These are phyloP conservation scores for Diaporthe longicolla DNA, from an alignment of 2,329 filamentous ascomycete species.

Conservation along the genomic window DNA sequence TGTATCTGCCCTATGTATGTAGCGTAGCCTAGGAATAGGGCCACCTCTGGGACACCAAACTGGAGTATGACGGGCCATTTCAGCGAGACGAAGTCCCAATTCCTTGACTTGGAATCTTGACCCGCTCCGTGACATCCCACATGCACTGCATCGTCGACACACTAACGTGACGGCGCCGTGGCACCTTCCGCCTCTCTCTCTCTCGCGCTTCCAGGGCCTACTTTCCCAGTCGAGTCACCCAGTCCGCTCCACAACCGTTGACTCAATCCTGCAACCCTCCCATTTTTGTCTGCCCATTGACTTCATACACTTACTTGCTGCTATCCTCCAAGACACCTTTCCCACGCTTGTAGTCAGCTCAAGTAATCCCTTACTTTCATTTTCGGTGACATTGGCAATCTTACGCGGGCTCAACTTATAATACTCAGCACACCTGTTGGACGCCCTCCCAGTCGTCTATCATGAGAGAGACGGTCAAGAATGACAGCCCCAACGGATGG, in stretches of 20 bases:
- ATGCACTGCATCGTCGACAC: slow-evolving; percentile 1
- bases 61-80: not conserved
- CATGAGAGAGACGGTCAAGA: slow-evolving; percentile 49
- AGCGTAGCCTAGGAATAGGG: slow-evolving; percentile 9
- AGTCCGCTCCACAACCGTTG: slow-evolving; percentile 34
- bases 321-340: not conserved
- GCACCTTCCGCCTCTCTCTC: not conserved
- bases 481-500: slow-evolving; percentile 69
- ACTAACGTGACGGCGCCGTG: slow-evolving; percentile 1
- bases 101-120: not conserved
- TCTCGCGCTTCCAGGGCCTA: slow-evolving; percentile 1
- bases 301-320: slow-evolving; percentile 14
- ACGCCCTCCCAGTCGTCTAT: not conserved
- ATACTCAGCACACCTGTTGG: not conserved
- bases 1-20: not conserved
- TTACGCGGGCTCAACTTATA: not conserved
- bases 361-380: not conserved
- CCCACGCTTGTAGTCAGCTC: not conserved
- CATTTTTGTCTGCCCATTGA: slow-evolving; percentile 10
- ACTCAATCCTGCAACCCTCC: slow-evolving; percentile 30
- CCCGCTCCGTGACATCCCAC: not conserved
- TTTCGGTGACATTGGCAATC: too few species aligned
- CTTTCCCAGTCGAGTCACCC: not conserved
- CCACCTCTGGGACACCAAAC: slow-evolving; percentile 5
- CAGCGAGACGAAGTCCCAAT: not conserved